Conservation (phyloP, 352 stramenopile genomes). For the Globisporangium radiosum region DNA sequence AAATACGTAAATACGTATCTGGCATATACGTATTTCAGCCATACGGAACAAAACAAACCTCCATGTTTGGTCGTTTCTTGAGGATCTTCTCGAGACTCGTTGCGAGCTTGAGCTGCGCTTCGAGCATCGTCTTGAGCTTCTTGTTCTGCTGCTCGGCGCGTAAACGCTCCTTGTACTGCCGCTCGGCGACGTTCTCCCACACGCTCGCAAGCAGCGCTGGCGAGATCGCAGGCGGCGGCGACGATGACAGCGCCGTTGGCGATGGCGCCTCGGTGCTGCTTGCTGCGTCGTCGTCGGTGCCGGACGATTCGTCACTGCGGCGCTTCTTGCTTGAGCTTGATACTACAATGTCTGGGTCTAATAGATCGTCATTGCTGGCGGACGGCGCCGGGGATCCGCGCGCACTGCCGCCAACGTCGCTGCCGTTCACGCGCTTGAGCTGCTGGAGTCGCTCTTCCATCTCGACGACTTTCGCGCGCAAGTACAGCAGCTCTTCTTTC, state of each 20-base stretch:
- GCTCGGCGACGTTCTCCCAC: conserved; percentile 25
- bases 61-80: conserved; percentile 13
- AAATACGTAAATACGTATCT: not conserved
- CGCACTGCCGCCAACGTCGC: not conserved
- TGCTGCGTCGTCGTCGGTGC: conserved; percentile 1
- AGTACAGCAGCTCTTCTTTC: conserved; percentile 19
- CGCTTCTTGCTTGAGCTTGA: conserved; percentile 1
- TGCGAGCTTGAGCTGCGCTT: conserved; percentile 22
- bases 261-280: not conserved
- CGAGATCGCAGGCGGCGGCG: conserved; percentile 17
- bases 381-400: conserved; percentile 6
- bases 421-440: conserved; percentile 12
- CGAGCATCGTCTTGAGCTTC: conserved; percentile 22
- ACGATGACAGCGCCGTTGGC: not conserved
- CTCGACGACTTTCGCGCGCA: conserved; percentile 16
- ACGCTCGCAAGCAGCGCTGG: conserved; percentile 11
- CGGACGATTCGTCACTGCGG: not conserved
- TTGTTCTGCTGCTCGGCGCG: conserved; percentile 23
- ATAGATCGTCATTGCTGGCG: conserved; percentile 1
- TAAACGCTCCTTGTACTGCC: conserved; percentile 18
- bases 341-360: no score
- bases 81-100: conserved; percentile 17
- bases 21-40: not conserved
- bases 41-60: not conserved
- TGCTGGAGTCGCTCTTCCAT: conserved; percentile 15